Conservation (phyloP, 1,139 yeast genomes). For the Geotrichum reessii region DNA sequence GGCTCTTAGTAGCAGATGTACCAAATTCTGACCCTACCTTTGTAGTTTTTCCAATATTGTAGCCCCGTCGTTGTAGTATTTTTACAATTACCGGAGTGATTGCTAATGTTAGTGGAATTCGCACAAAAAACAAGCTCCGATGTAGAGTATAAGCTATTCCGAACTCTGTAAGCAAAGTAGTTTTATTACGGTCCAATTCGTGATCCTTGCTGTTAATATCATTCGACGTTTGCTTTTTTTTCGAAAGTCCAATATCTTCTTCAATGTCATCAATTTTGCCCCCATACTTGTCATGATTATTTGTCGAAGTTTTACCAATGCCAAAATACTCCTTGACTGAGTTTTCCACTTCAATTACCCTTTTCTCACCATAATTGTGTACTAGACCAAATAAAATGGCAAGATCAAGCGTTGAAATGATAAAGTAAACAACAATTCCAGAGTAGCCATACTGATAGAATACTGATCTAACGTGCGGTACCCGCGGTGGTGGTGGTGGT, state of each 20-base stretch:
- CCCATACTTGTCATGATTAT: background rate
- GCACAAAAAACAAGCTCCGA: constrained; percentile 1
- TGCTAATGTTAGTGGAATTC: background rate
- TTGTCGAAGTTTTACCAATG: background rate
- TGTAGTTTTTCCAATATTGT: background rate
- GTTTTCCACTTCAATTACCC: constrained; percentile 1
- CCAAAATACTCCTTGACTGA: constrained; percentile 5
- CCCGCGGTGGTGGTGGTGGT: background rate
- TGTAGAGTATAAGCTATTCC: background rate
- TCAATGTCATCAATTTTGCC: constrained; percentile 1
- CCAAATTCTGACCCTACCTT: constrained; percentile 2
- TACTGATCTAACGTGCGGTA: background rate
- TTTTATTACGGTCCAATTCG: background rate
- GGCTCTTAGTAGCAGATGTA: constrained; percentile 8
- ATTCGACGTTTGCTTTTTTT: background rate
- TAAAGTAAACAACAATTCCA: background rate
- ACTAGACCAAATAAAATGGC: background rate
- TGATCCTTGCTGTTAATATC: background rate
- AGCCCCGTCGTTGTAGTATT: background rate
- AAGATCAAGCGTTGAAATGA: background rate
- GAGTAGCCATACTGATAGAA: background rate
- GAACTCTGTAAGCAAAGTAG: constrained; percentile 2
- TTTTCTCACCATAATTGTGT: background rate
- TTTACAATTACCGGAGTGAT: constrained; percentile 1
- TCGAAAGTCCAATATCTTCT: background rate